Evolutionary conservation across 306 rosid species (phyloP).

Genomic region (Glycine soja): DNA sequence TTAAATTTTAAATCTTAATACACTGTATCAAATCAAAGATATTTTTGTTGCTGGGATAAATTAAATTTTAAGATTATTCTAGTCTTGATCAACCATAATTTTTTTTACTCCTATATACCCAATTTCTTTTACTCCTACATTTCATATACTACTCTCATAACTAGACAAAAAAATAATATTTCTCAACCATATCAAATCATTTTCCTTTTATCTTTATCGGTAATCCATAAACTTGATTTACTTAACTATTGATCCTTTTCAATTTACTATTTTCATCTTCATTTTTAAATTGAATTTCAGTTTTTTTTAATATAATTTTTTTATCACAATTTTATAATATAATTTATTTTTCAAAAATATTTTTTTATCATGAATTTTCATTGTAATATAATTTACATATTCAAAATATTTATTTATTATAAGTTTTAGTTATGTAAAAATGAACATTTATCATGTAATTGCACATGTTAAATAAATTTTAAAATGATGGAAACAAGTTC

Average conservation of each 20-base stretch:
- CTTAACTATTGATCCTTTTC: too few species aligned
- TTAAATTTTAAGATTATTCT: neutral
- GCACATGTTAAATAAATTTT: neutral
- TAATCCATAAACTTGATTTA: neutral
- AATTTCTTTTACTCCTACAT: too few species aligned
- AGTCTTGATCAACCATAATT: neutral
- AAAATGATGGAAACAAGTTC: too few species aligned
- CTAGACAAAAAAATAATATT: neutral
- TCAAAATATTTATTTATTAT: neutral
- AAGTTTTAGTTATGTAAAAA: too few species aligned
- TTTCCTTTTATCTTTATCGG: too few species aligned
- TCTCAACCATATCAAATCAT: neutral
- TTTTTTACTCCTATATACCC: too few species aligned
- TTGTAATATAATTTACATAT: neutral
- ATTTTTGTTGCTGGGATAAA: neutral
- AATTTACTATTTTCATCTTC: neutral
- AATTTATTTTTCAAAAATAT: neutral
- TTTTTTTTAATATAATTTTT: too few species aligned
- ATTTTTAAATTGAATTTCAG: too few species aligned
- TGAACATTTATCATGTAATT: too few species aligned
- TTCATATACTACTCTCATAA: neutral
- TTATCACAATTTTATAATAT: neutral
- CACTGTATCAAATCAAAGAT: neutral
- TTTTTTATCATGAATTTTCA: neutral
- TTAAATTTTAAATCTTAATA: neutral